Base-by-base conservation (phyloP, 1,284 basidiomycete genomes). In the Ustilago xerochloae region DNA sequence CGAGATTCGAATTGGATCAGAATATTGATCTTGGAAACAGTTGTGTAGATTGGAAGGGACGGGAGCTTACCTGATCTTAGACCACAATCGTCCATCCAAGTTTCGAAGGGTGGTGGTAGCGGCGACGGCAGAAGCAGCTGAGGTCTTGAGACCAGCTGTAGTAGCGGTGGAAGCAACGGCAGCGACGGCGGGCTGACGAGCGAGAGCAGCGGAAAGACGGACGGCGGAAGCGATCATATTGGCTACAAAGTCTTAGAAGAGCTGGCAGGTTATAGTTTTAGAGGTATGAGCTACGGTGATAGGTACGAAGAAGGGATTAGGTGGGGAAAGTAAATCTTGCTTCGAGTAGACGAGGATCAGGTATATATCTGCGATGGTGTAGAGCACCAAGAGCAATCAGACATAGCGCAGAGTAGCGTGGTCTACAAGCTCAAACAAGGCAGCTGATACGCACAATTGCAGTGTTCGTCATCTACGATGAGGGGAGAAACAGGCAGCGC, bases 121-220 rank as follows among this genome's bases (percentile, higher is more conserved):
- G 47, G 53, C 48, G 50, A 67, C 33, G 36, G 63, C 56, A 2
- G 67, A 36, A 22, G 59, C 45, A 10, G 72, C 67, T 38, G 67
- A 75, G 52, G 72, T 70, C 63, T 66, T 70, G 60, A 75, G 57
- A 61, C 67, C 72, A 18, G 71, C 71, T 10, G 71, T 36, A 28
- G 51, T 59, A 13, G 71, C 56, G 30, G 63, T 59, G 38, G 70
- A 61, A 22, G 54, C 57, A 13, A 53, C 50, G 18, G 41, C 63
- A 29, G 49, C 58, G 32, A 51, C 48, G 32, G 55, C 63, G 54
- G 72, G 67, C 67, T 70, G 72, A 38, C 72, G 67, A 32, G 51
- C 67, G 13, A 75, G 67, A 28, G 72, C 50, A 43, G 72, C 63
- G 15, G 72, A 75, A 54, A 75, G 60, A 28, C 72, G 72, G 54